Percentiles rank a stretch among this genome's conserved stretches.
phyloP scores from a whole-genome alignment of 257 asterid species.

The Solanum etuberosum region DNA sequence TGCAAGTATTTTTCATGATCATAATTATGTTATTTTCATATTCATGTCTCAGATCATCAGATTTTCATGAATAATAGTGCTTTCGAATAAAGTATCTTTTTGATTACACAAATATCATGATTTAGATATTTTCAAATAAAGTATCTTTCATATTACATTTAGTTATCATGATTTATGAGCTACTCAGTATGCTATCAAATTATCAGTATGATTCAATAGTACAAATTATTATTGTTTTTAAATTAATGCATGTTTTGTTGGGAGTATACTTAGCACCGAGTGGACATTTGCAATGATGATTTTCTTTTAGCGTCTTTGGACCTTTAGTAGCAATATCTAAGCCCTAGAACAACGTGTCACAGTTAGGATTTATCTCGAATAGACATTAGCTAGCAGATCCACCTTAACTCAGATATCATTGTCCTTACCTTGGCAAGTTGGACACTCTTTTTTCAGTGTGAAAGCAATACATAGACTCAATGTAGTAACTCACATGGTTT shows the following conservation, averaged over 20 bases:
- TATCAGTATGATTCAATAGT: background rate
- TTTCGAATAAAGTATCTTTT: too few species aligned
- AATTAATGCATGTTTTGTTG: background rate
- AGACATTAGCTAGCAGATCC: background rate
- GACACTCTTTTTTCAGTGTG: background rate
- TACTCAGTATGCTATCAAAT: too few species aligned
- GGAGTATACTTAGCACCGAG: background rate
- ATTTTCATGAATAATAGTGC: background rate
- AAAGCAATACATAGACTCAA: too few species aligned
- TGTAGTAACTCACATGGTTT: background rate
- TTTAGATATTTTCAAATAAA: too few species aligned
- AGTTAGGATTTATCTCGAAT: fast-evolving
- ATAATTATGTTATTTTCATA: too few species aligned
- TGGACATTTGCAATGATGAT: background rate
- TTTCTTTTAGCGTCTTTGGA: background rate
- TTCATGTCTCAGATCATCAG: too few species aligned
- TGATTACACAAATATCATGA: background rate
- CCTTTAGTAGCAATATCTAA: background rate
- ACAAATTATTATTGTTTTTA: too few species aligned
- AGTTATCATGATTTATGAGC: background rate
- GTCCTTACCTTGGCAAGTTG: background rate
- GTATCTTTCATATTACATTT: too few species aligned
- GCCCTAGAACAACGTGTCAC: background rate
- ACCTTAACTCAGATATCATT: background rate
- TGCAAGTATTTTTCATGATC: too few species aligned